Conservation (phyloP, 768 basidiomycete species). For the Naganishia randhawae region DNA sequence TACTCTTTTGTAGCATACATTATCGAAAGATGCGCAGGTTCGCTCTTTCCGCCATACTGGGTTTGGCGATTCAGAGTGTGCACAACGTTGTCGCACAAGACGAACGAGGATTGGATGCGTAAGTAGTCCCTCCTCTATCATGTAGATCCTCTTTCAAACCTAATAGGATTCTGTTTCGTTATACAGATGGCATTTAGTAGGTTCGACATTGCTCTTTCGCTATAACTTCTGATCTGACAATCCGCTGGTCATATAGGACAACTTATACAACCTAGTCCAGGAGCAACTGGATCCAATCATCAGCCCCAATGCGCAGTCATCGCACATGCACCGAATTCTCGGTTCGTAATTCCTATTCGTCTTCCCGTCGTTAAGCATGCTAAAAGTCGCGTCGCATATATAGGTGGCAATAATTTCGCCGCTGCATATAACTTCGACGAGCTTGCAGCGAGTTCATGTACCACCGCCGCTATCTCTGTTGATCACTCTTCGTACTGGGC, state of each 20-base stretch:
- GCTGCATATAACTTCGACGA: conserved; percentile 41
- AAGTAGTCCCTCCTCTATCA: not conserved
- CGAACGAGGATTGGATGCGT: conserved; percentile 18
- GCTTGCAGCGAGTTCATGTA: conserved; percentile 35
- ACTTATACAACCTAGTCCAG: conserved; percentile 34
- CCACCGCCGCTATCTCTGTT: conserved; percentile 33
- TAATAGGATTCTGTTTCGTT: not conserved
- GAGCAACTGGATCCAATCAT: conserved; percentile 47
- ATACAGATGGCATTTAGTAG: conserved; percentile 13
- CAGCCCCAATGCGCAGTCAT: conserved; percentile 36
- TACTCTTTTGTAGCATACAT: not conserved
- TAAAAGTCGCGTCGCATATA: not conserved
- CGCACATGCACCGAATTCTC: conserved; percentile 48
- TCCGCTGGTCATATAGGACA: conserved; percentile 20
- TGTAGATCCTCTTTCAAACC: not conserved
- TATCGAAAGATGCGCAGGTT: conserved; percentile 8
- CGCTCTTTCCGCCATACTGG: conserved; percentile 13
- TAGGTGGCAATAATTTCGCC: conserved; percentile 36
- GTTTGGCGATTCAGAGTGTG: conserved; percentile 6
- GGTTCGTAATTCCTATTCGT: conserved; percentile 1
- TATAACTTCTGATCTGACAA: not conserved
- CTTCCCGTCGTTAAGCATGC: not conserved
- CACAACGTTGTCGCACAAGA: conserved; percentile 4
- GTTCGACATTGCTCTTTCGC: not conserved
- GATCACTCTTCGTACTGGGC: conserved; percentile 43